Evolutionary conservation across 179 eudicot genomes (phyloP), one percentile per base, ranked within the genome.

Genomic region (Silene noctiflora): DNA sequence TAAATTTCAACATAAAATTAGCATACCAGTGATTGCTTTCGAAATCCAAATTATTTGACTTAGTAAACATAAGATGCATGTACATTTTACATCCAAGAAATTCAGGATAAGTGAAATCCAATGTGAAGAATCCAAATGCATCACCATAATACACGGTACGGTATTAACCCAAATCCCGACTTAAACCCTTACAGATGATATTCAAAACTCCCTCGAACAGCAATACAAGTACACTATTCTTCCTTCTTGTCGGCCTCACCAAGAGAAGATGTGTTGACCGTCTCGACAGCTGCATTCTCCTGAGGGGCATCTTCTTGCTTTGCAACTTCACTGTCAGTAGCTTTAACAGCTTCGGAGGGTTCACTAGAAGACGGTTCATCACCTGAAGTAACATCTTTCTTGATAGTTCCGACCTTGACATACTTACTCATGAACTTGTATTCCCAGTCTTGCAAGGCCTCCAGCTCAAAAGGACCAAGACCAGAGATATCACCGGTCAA

Each of bases 361-460:
- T 79, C 82, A 51, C 72, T 64, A 35, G 78, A 65, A 48, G 80
- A 76, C 55, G 82, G 67, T 61, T 39, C 82, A 20, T 79, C 82
- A 27, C 67, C 73, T 13, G 19, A 76, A 1, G 65, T 44, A 39
- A 25, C 76, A 44, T 78, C 75, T 65, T 75, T 81, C 71, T 76
- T 76, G 24, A 82, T n/a, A 14, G 82, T 82, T 69, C 82, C 82
- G 42, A 82, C 85, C 77, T 82, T 82, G 14, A 77, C 79, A 61
- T 82, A 82, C 55, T 82, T 82, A 62, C 80, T 72, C 82, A 79
- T 82, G 75, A 82, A 82, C 75, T 82, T 82, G 82, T 75, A 82
- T 67, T 82, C 85, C 85, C 85, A 82, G 46, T 82, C 85, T 60
- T 82, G 85, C 3, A 82, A 73, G 17, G 82, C 82, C 77, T 82